Percentiles rank a stretch among this genome's conserved stretches.
Conservation (phyloP, 768 basidiomycete genomes). For the Dentipellis fragilis region DNA sequence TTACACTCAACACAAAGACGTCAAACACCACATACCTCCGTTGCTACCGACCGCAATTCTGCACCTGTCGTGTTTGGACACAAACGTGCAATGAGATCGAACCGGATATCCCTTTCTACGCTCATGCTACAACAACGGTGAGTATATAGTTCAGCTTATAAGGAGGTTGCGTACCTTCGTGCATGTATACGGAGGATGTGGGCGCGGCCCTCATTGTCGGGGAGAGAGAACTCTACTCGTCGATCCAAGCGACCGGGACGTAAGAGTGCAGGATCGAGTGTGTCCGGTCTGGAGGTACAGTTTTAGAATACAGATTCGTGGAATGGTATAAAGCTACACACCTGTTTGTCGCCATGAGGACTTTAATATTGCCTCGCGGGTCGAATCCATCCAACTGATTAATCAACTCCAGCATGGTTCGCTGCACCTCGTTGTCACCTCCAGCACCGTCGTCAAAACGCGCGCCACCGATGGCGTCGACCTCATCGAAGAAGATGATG, state of each 20-base stretch:
- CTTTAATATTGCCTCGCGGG: conserved; percentile 98
- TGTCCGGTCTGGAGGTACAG: conserved; percentile 66
- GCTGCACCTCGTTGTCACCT: conserved; percentile 97
- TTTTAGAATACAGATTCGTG: background rate
- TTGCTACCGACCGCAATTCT: conserved; percentile 94
- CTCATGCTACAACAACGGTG: conserved; percentile 63
- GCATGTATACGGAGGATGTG: conserved; percentile 97
- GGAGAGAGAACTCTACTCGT: conserved; percentile 92
- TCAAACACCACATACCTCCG: conserved; percentile 53
- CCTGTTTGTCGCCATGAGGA: conserved; percentile 98
- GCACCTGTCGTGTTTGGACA: conserved; percentile 99
- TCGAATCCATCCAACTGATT: conserved; percentile 99
- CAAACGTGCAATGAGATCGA: conserved; percentile 90
- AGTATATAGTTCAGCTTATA: conserved; percentile 4
- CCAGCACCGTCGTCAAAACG: conserved; percentile 98
- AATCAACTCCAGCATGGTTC: conserved; percentile 98
- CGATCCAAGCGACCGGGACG: conserved; percentile 95
- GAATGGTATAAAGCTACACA: conserved; percentile 22
- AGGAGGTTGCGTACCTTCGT: conserved; percentile 49
- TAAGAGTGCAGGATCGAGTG: conserved; percentile 91
- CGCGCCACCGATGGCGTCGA: conserved; percentile 97
- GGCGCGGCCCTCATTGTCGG: conserved; percentile 92
- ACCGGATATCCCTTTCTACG: conserved; percentile 93
- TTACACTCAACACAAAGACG: conserved; percentile 2
- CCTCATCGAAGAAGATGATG: conserved; percentile 99